These are phyloP conservation scores for Rhazya stricta DNA, from an alignment of 257 asterid genomes.

Conservation along the genomic window DNA sequence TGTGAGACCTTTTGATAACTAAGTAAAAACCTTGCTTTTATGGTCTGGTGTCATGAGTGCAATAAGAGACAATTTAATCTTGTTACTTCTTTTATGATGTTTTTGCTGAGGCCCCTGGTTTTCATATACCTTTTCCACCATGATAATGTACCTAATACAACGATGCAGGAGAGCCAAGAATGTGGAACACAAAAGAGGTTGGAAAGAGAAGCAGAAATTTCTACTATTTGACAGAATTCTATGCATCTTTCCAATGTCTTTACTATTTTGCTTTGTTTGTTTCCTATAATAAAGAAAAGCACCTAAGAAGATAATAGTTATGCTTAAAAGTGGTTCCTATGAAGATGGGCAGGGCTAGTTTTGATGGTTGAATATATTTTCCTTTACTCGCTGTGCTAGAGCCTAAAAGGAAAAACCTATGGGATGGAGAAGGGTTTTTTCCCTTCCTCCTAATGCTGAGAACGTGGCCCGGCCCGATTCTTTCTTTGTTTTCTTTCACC, in stretches of 20 bases:
- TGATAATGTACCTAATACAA: conserved; percentile 1
- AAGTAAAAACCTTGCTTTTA: not conserved
- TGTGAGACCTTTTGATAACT: not conserved
- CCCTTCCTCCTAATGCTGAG: not conserved
- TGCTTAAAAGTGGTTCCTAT: not conserved
- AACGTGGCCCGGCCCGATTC: not conserved
- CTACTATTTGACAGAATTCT: not conserved
- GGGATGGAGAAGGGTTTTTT: not conserved
- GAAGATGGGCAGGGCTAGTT: not conserved
- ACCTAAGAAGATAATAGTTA: too few species aligned
- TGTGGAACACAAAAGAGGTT: not conserved
- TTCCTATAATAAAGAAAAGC: not conserved
- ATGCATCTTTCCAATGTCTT: not conserved
- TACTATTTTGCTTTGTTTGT: not conserved
- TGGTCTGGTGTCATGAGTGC: not conserved
- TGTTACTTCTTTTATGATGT: not conserved
- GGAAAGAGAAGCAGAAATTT: not conserved
- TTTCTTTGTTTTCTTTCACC: not conserved
- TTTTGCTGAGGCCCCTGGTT: not conserved
- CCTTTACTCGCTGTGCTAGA: not conserved
- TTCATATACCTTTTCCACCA: not conserved
- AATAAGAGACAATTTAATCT: not conserved
- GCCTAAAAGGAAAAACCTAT: not conserved
- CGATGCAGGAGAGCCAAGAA: not conserved
- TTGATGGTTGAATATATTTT: not conserved